phyloP scores from a whole-genome alignment of 176 grass and related monocot species.

The Rhynchospora breviuscula region DNA sequence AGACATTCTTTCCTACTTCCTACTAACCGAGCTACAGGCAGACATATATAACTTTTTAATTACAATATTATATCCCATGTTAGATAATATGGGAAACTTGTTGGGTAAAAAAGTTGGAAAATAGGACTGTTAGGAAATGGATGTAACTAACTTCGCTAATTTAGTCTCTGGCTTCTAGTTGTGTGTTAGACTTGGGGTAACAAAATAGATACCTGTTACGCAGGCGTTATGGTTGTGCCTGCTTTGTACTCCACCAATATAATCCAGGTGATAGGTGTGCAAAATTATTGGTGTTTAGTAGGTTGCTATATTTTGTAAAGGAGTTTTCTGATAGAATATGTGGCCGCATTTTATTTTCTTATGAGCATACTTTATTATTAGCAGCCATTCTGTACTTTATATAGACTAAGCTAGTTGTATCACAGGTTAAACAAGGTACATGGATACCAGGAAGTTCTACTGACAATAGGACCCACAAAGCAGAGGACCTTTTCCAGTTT shows the following conservation, averaged over 20 bases:
- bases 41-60: background rate
- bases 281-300: background rate
- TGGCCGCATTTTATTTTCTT: background rate
- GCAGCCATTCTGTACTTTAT: background rate
- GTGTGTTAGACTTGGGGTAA: too few species aligned
- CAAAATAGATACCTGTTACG: too few species aligned
- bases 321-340: background rate
- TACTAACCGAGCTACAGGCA: background rate
- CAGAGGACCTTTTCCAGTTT: constrained; percentile 77
- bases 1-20: background rate
- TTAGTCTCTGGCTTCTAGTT: too few species aligned
- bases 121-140: too few species aligned
- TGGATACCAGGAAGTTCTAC: constrained; percentile 48
- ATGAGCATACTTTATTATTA: background rate
- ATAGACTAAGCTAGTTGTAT: constrained; percentile 3
- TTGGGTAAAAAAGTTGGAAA: too few species aligned
- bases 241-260: too few species aligned
- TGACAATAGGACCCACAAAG: constrained; percentile 31
- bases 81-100: too few species aligned
- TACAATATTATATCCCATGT: too few species aligned
- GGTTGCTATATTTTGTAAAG: background rate
- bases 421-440: constrained; percentile 56
- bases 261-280: background rate
- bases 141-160: too few species aligned
- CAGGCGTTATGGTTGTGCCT: too few species aligned